These are phyloP conservation scores for Entophlyctis luteolus DNA, from an alignment of 192 early-diverging fungal species.

Conservation along the genomic window DNA sequence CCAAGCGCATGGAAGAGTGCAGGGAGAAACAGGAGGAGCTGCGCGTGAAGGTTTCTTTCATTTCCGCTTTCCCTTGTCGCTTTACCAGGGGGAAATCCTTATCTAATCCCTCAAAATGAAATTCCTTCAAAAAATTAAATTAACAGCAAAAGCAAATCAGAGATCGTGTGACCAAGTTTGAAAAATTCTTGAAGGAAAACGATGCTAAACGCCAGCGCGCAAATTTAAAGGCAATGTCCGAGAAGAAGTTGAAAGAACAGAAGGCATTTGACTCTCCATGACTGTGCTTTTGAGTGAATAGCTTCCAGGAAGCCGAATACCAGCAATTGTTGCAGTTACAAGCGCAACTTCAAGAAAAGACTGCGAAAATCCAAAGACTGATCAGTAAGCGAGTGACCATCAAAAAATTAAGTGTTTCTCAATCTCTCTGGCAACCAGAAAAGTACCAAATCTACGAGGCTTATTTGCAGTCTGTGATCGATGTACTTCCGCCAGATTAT, in stretches of 20 bases:
- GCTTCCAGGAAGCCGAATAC: conserved; percentile 53
- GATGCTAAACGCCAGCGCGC: conserved; percentile 62
- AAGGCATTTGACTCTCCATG: conserved; percentile 36
- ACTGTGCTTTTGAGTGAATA: not conserved
- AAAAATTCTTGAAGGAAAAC: conserved; percentile 65
- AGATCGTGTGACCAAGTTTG: conserved; percentile 61
- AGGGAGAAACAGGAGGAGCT: conserved; percentile 61
- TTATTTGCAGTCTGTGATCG: conserved; percentile 57
- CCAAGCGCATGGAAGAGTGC: conserved; percentile 63
- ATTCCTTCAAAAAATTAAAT: not conserved
- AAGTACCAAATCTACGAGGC: conserved; percentile 54
- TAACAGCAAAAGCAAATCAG: conserved; percentile 59
- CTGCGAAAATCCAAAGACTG: conserved; percentile 38
- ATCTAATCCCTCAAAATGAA: not conserved
- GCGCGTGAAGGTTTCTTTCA: conserved; percentile 39
- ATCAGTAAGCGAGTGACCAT: no score
- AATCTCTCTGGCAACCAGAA: conserved; percentile 26
- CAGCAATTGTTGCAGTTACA: conserved; percentile 35
- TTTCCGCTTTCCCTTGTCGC: no score
- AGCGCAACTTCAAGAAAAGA: conserved; percentile 43
- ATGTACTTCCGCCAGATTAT: conserved; percentile 56
- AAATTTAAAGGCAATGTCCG: conserved; percentile 51
- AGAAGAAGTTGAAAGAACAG: conserved; percentile 52
- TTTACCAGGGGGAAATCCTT: not conserved
- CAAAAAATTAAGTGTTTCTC: no score